Evolutionary conservation across 2,329 filamentous ascomycete genomes (phyloP).

Genomic region (Paecilomyces niveus): DNA sequence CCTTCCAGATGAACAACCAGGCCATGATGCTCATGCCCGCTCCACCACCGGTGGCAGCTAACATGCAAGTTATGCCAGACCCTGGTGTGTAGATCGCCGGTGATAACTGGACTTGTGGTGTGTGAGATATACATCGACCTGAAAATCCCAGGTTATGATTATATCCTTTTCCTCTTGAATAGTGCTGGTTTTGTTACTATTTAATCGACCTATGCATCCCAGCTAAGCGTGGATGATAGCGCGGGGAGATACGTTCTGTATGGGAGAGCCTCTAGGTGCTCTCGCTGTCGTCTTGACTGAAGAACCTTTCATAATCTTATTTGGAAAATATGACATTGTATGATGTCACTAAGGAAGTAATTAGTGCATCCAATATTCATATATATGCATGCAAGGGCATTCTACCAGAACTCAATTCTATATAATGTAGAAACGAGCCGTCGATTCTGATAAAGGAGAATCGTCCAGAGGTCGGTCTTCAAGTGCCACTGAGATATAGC

Average conservation of each 20-base stretch:
- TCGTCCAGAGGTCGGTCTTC: too few relatives aligned
- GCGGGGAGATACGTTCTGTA: neutral
- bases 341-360: neutral
- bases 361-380: too few relatives aligned
- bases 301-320: neutral
- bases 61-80: neutral
- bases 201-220: neutral
- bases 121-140: neutral
- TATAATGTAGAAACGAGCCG: too few relatives aligned
- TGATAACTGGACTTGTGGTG: neutral
- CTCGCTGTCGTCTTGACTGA: neutral
- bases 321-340: neutral
- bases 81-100: neutral
- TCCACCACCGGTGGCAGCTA: neutral
- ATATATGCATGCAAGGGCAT: too few relatives aligned
- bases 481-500: too few relatives aligned
- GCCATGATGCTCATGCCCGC: neutral
- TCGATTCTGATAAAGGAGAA: too few relatives aligned
- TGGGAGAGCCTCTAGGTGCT: neutral
- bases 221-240: neutral
- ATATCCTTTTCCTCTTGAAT: neutral
- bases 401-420: too few relatives aligned
- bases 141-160: neutral
- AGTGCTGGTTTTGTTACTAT: neutral
- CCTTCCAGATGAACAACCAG: neutral